Evolutionary conservation across 352 stramenopile genomes (phyloP).

Genomic region (Phytophthora boehmeriae): DNA sequence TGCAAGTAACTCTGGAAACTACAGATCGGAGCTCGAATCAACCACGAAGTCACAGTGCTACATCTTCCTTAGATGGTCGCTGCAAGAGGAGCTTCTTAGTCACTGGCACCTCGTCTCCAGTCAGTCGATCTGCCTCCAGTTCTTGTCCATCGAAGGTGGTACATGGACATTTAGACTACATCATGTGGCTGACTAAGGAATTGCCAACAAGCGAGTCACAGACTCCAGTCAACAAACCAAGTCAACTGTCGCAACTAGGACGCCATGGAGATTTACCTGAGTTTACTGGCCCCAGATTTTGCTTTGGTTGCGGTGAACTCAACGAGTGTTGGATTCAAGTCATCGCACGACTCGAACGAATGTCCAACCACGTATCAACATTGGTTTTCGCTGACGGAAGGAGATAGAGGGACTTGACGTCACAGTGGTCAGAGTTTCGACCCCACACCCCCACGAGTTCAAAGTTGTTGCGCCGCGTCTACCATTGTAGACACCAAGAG

Average conservation of each 20-base stretch:
- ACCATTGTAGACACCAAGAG: background rate
- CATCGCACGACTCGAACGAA: no score
- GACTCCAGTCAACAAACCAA: no score
- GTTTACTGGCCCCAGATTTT: background rate
- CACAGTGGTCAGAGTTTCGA: conserved; percentile 12
- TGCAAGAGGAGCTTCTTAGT: no score
- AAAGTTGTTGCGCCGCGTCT: conserved; percentile 5
- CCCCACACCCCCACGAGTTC: background rate
- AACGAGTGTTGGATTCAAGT: background rate
- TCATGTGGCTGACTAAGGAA: no score
- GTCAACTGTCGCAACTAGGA: no score
- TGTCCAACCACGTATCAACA: background rate
- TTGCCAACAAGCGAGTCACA: no score
- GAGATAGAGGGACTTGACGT: background rate
- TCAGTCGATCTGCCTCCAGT: no score
- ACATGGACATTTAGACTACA: no score
- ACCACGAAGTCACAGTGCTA: background rate
- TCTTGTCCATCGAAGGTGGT: no score
- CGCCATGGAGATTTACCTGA: background rate
- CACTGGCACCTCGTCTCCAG: no score
- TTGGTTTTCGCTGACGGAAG: background rate
- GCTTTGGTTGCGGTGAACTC: background rate
- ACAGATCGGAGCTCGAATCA: background rate
- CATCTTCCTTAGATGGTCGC: conserved; percentile 3
- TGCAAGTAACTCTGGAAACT: conserved; percentile 16